Evolutionary conservation across 345 rosid species (phyloP).

Genomic region (Eucalyptus leucophloia): DNA sequence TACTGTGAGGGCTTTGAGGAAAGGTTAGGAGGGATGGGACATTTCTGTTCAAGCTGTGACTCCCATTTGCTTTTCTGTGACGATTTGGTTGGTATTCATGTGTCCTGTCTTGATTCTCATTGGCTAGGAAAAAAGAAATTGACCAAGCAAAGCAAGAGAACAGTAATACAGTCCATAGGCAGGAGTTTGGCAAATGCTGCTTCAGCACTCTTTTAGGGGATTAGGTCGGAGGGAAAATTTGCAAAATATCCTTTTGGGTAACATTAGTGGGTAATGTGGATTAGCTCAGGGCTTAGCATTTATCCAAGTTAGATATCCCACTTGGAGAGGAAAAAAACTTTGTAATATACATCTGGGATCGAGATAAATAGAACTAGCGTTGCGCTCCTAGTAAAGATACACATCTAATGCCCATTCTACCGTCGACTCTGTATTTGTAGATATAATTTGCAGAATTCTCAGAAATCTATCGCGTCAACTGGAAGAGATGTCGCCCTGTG

Average conservation of each 20-base stretch:
- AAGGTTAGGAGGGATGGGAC: background rate
- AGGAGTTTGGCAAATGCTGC: background rate
- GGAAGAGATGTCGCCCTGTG: constrained; percentile 81
- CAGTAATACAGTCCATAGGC: background rate
- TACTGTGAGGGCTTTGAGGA: background rate
- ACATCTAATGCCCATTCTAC: background rate
- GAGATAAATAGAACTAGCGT: background rate
- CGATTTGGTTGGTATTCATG: background rate
- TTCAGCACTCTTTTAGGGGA: background rate
- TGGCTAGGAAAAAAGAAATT: background rate
- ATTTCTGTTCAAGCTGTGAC: background rate
- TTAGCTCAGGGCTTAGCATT: background rate
- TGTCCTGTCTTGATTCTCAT: background rate
- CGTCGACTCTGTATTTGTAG: background rate
- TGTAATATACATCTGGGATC: background rate
- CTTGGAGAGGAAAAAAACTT: background rate
- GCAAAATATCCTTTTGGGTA: background rate
- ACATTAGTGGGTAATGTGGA: background rate
- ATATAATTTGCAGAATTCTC: background rate
- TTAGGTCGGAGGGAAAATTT: background rate
- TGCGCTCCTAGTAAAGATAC: background rate
- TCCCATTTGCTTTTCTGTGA: background rate
- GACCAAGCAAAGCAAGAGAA: background rate
- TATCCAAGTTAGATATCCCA: background rate
- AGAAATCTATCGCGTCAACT: constrained; percentile 73